phyloP scores from a whole-genome alignment of 2,329 filamentous ascomycete species.

The Thielaviopsis punctulata region DNA sequence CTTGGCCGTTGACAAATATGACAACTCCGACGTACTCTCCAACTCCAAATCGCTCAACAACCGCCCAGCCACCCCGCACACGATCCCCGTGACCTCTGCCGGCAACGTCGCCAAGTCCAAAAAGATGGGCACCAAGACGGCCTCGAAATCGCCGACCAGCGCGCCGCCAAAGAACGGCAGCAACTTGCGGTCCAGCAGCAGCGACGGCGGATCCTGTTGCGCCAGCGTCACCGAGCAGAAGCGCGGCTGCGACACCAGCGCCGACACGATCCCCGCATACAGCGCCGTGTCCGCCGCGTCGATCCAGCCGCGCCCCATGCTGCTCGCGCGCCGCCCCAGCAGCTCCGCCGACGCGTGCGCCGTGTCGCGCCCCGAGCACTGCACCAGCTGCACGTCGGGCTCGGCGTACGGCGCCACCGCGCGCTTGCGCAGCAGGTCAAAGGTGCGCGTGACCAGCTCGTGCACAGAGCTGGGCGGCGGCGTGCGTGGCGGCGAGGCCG shows the following conservation, averaged over 20 bases:
- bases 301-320: slow-evolving; percentile 28
- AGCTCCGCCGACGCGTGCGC: slow-evolving; percentile 18
- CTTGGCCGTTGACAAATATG: slow-evolving; percentile 74
- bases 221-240: slow-evolving; percentile 63
- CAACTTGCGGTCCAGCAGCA: slow-evolving; percentile 54
- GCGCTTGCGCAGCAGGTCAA: slow-evolving; percentile 62
- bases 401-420: slow-evolving; percentile 59
- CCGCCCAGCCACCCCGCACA: slow-evolving; percentile 78
- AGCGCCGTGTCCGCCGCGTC: slow-evolving; percentile 45
- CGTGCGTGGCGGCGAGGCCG: slow-evolving; percentile 37
- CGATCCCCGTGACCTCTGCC: slow-evolving; percentile 80
- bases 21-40: slow-evolving; percentile 52
- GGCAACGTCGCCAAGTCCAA: slow-evolving; percentile 68
- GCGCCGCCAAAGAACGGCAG: slow-evolving; percentile 52
- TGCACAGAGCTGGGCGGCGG: slow-evolving; percentile 61
- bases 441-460: slow-evolving; percentile 70
- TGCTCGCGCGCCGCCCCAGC: slow-evolving; percentile 13
- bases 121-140: slow-evolving; percentile 67
- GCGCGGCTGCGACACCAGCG: slow-evolving; percentile 41
- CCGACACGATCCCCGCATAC: slow-evolving; percentile 44
- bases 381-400: slow-evolving; percentile 51
- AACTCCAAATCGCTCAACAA: slow-evolving; percentile 55
- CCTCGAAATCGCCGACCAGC: slow-evolving; percentile 57
- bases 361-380: slow-evolving; percentile 54
- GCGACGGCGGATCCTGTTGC: slow-evolving; percentile 54